Evolutionary conservation across 1,139 yeast genomes (phyloP), one percentile per base, ranked within the genome.

Genomic region (Geotrichum klebahnii): DNA sequence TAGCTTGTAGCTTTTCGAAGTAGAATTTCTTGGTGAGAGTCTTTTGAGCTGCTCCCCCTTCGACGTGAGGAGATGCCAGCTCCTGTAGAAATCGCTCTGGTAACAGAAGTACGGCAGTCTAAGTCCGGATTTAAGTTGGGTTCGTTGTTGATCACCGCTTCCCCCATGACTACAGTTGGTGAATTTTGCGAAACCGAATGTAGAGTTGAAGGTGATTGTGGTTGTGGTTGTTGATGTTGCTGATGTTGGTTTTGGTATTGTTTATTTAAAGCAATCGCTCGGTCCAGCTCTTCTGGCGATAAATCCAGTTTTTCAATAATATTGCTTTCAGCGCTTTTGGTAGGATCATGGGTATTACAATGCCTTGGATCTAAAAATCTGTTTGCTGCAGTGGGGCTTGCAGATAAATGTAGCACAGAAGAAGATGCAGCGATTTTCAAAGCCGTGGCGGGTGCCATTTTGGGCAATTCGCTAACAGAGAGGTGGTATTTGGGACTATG

Each of bases 1-100:
- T 38, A 45, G 32, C 44, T 37, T 17, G 48, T 45, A 8, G 48
- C 33, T 17, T 45, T 45, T 38, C 31, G 36, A 3, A 45, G 41
- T 4, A 45, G 31, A 8, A 19, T 29, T 20, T 37, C 24, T 4
- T 37, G 44, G 8, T 38, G 40, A 3, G n/a, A 20, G n/a, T 24
- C 28, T n/a, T 17, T 22, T n/a, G 40, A 20, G 12, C 26, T 16
- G 5, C 37, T 16, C 10, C 37, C 19, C 20, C 37, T 12, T 20
- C 37, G 37, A 9, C 37, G 14, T 5, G 37, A 34, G 10, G 37
- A 34, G 37, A 34, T 34, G 8, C 20, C 5, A n/a, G 20, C 4
- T 4, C 19, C 37, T 6, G 14, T 34, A 4, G 20, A 34, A n/a
- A 12, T 4, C 8, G 20, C 10, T 34, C 20, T n/a, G n/a, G n/a